A percentile compares a stretch with the other conserved stretches of the same genome.
Evolutionary conservation across 2,329 filamentous ascomycete genomes (phyloP).

Genomic region (Celoporthe dispersa): DNA sequence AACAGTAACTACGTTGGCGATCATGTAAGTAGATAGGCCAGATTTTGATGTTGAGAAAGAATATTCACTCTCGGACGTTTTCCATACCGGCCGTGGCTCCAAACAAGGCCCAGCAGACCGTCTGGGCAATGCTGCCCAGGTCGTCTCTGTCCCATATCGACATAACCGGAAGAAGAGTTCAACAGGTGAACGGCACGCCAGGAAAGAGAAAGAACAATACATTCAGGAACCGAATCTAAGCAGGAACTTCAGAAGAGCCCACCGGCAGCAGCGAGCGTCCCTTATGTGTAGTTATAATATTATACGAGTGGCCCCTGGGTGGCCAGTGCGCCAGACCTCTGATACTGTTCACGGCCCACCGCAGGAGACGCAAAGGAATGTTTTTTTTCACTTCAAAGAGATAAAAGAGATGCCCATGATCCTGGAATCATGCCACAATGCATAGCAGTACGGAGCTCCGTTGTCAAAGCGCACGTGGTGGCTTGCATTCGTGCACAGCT

Average conservation of each 20-base stretch:
- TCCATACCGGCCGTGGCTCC: constrained; percentile 32
- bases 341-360: not conserved
- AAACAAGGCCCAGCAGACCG: constrained; percentile 32
- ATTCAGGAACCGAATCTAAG: not conserved
- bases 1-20: constrained; percentile 31
- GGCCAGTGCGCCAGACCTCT: not conserved
- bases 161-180: constrained; percentile 12
- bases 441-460: not conserved
- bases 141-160: constrained; percentile 25
- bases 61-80: not conserved
- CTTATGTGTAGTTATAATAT: not conserved
- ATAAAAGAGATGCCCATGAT: not conserved
- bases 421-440: not conserved
- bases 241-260: not conserved
- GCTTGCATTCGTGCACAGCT: constrained; percentile 8
- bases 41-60: not conserved
- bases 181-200: not conserved
- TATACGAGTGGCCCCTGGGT: not conserved
- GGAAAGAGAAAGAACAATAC: not conserved
- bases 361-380: too few relatives aligned
- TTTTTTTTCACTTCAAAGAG: too few relatives aligned
- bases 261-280: not conserved
- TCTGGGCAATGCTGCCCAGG: constrained; percentile 18
- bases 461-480: constrained; percentile 6
- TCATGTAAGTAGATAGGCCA: constrained; percentile 16